These are phyloP conservation scores for Cutaneotrichosporon curvatum DNA, from an alignment of 1,284 basidiomycete genomes.

Conservation along the genomic window DNA sequence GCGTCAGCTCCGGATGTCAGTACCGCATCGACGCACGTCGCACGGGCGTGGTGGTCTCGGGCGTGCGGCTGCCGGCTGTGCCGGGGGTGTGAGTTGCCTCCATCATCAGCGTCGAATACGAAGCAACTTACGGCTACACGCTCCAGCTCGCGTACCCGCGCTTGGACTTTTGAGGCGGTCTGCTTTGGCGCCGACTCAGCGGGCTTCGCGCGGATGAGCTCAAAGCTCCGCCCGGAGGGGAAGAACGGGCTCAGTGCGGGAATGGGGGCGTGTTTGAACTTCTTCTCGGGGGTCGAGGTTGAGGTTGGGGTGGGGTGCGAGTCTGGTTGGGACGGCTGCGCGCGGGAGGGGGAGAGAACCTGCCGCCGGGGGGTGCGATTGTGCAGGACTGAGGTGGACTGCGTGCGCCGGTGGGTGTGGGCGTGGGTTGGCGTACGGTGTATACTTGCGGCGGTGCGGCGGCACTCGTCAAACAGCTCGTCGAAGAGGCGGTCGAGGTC, in stretches of 20 bases:
- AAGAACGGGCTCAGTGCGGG: conserved; percentile 13
- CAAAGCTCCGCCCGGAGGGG: conserved; percentile 14
- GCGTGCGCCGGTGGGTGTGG: conserved; percentile 1
- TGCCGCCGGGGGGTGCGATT: too few relatives aligned
- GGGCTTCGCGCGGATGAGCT: conserved; percentile 6
- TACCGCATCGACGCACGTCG: neutral
- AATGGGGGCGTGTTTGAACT: neutral
- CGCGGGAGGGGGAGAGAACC: too few relatives aligned
- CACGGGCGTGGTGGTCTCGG: neutral
- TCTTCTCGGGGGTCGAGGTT: neutral
- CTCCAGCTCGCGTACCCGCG: conserved; percentile 10
- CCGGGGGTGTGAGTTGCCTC: neutral
- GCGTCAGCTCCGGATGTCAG: conserved; percentile 1
- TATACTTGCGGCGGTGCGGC: neutral
- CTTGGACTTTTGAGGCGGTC: conserved; percentile 9
- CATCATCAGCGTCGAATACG: too few relatives aligned
- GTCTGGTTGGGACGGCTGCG: neutral
- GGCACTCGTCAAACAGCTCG: conserved; percentile 14
- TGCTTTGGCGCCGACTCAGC: neutral
- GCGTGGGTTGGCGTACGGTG: neutral
- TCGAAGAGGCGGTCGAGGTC: conserved; percentile 17
- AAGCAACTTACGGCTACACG: neutral
- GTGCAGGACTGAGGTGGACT: neutral
- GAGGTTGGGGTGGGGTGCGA: neutral
- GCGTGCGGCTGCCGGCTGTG: conserved; percentile 11